Base-by-base conservation (phyloP, 768 basidiomycete genomes). In the Hemileccinum impolitum region DNA sequence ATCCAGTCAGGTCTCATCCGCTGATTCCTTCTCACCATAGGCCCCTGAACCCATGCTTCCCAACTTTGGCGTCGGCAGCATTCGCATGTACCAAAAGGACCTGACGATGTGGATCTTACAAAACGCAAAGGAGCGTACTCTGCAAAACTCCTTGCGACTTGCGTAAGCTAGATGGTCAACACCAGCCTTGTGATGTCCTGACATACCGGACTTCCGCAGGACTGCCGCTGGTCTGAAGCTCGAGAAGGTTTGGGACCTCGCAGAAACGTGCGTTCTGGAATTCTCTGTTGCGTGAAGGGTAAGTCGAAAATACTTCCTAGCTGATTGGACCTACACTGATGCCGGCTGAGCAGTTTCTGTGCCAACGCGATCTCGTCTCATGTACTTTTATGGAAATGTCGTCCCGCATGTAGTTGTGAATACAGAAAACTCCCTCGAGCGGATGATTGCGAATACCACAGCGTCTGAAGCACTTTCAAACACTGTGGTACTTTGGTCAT, bases 31-130 rank as follows among this genome's bases (percentile, higher is more conserved):
- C 4, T 18, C 6, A 17, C 18, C 14, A 31, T 53, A 70, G 67
- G 69, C 70, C 3, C 69, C 69, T 25, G 57, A 61, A 39, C 69
- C 75, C 0, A 60, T 80, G 42, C 65, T 78, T 4, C 68, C 62
- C 6, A 70, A 67, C 56, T 69, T 61, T 40, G 69, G 70, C 12
- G 58, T 56, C 8, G 68, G 68, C 3, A 59, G 53, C 31, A 55
- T 61, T 21, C 60, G 60, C 1, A 48, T 61, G 48, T 65, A 72
- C 48, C 48, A 65, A 31, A 54, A 56, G 34, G 70, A 70, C 37
- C 3, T 71, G 40, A 45, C 48, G 2, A 71, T 70, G 68, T 58
- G 52, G 54, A 38, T 66, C 13, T 3, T 59, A 4, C 57, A 62
- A 43, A 70, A 72, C 39, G 63, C 60, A 17, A 61, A 61, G 52